Evolutionary conservation across 768 basidiomycete species (phyloP).

Genomic region (Lenzites betulinus): DNA sequence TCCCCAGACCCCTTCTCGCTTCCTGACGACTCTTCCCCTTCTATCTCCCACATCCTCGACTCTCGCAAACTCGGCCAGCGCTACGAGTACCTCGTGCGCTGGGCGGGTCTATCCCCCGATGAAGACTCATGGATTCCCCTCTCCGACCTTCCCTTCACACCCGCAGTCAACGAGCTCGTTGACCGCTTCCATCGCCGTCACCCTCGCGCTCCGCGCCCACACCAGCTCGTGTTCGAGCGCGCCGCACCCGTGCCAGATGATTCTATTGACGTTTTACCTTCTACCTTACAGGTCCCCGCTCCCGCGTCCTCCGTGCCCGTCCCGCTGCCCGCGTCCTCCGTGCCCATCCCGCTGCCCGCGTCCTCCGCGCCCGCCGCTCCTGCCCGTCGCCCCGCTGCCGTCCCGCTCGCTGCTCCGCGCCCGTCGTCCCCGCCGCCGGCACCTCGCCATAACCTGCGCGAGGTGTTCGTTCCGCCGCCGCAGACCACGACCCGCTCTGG

Average conservation of each 20-base stretch:
- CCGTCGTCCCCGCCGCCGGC: neutral
- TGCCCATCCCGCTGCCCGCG: too few relatives aligned
- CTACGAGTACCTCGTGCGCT: conserved; percentile 39
- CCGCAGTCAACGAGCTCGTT: conserved; percentile 33
- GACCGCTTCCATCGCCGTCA: conserved; percentile 39
- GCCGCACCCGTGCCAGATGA: neutral
- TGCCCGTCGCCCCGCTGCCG: conserved; percentile 2
- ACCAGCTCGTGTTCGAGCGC: conserved; percentile 17
- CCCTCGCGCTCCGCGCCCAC: conserved; percentile 35
- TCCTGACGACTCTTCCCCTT: neutral
- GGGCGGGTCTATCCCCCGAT: conserved; percentile 27
- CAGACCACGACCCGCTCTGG: conserved; percentile 1
- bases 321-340: neutral
- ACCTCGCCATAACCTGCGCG: neutral
- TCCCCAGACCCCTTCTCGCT: conserved; percentile 9
- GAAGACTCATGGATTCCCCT: conserved; percentile 41
- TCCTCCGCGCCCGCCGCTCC: too few relatives aligned
- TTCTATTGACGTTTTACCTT: neutral
- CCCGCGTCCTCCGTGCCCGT: neutral
- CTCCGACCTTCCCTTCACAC: conserved; percentile 36
- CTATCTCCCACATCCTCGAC: conserved; percentile 33
- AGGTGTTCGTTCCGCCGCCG: neutral
- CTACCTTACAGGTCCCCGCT: neutral
- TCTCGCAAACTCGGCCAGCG: conserved; percentile 36
- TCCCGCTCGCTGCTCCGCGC: neutral